phyloP scores from a whole-genome alignment of 306 rosid species.

The Herpetospermum pedunculosum region DNA sequence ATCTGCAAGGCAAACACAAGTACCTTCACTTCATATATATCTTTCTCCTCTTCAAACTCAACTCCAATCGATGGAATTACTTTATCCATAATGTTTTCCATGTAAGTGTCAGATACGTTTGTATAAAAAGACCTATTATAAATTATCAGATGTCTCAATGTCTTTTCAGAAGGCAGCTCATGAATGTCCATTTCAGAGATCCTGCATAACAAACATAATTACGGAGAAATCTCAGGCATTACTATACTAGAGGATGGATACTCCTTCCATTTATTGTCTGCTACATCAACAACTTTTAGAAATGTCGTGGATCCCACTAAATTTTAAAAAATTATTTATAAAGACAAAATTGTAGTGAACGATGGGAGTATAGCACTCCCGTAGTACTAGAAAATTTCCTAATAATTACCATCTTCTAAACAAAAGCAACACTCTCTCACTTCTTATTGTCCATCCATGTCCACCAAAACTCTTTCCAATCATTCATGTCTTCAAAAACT shows the following conservation, averaged over 20 bases:
- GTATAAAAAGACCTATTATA: constrained; percentile 27
- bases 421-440: background rate
- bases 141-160: constrained; percentile 8
- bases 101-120: constrained; percentile 17
- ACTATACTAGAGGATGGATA: too few relatives aligned
- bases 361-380: too few relatives aligned
- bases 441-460: background rate
- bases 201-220: constrained; percentile 20
- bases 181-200: constrained; percentile 11
- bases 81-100: constrained; percentile 18
- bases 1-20: constrained; percentile 1
- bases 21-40: constrained; percentile 32
- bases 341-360: too few relatives aligned
- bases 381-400: too few relatives aligned
- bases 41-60: constrained; percentile 30
- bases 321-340: too few relatives aligned
- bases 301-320: too few relatives aligned
- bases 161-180: constrained; percentile 4
- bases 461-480: background rate
- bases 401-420: background rate
- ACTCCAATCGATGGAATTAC: constrained; percentile 17
- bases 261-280: too few relatives aligned
- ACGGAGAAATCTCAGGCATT: too few relatives aligned
- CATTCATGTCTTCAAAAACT: background rate
- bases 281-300: too few relatives aligned